Base-by-base conservation (phyloP, 345 rosid genomes). In the Kernera saxatilis region DNA sequence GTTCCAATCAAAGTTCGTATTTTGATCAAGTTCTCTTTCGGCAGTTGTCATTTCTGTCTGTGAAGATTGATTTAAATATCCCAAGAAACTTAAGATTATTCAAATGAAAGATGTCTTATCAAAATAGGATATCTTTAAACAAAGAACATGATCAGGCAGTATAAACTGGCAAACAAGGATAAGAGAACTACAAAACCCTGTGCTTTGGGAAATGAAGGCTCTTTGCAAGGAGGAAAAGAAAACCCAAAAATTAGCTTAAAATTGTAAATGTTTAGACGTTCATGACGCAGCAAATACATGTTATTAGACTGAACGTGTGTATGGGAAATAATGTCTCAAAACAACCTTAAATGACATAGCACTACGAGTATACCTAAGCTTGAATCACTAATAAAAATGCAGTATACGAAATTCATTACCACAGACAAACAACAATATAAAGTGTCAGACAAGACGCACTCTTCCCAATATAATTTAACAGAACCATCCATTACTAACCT, bases 11-110 rank as follows among this genome's bases (percentile, higher is more conserved):
- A 86, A 92, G 79, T 92, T 92, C 53, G 93, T 84, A 73, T 95
- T 95, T 71, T 95, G 98, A 84, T 95, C 98, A 80, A 95, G 92
- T 86, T 95, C 99, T 80, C 86, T 88, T 78, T 95, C 99, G n/a
- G 99, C 97, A 56, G 99, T 95, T 62, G 99, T 95, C 98, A 95
- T 89, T 84, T 95, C 98, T 60, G 98, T 95, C 98, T 95, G 83
- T 36, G 54, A 67, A 77, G 18, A 67, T 30, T 56, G 36, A 67
- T 32, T 33, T 51, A 55, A 67, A 70, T 63, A 70, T 66, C 66
- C 39, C 66, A 63, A 64, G 59, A 79, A 30, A 81, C 51, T 23
- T 25, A n/a, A 56, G 35, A 30, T 22, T 23, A 71, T 55, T 60
- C 52, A 46, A 26, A 27, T n/a, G 52, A 39, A 21, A 54, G 14